Evolutionary conservation across 116 monocot genomes (phyloP).

Genomic region (Papilionanthe hybrid): DNA sequence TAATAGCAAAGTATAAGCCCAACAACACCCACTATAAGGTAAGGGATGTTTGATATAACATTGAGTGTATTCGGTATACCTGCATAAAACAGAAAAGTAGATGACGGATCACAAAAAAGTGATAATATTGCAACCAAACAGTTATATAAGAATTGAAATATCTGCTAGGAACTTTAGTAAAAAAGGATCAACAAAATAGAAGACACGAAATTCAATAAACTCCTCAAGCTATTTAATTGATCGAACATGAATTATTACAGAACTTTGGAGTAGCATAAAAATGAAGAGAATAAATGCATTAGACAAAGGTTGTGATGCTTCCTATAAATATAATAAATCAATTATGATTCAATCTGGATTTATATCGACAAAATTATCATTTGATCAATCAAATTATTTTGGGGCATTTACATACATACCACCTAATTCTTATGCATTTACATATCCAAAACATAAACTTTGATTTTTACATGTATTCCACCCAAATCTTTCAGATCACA

Average conservation of each 20-base stretch:
- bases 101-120: neutral
- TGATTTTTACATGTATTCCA: too few relatives aligned
- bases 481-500: too few relatives aligned
- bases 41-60: conserved; percentile 88
- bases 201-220: neutral
- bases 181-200: neutral
- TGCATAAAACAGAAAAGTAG: conserved; percentile 21
- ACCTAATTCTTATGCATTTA: too few relatives aligned
- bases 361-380: neutral
- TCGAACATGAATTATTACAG: neutral
- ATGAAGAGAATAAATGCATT: neutral
- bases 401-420: too few relatives aligned
- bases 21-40: conserved; percentile 65
- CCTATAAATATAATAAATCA: neutral
- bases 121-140: neutral
- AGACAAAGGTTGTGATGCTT: neutral
- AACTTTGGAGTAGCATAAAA: neutral
- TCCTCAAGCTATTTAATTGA: neutral
- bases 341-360: neutral
- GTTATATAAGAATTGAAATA: neutral
- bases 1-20: conserved; percentile 68
- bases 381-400: neutral
- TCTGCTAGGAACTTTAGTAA: neutral
- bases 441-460: too few relatives aligned
- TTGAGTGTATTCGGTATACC: conserved; percentile 91